Evolutionary conservation across 2,329 filamentous ascomycete species (phyloP).

Genomic region (Trichoderma afroharzianum): DNA sequence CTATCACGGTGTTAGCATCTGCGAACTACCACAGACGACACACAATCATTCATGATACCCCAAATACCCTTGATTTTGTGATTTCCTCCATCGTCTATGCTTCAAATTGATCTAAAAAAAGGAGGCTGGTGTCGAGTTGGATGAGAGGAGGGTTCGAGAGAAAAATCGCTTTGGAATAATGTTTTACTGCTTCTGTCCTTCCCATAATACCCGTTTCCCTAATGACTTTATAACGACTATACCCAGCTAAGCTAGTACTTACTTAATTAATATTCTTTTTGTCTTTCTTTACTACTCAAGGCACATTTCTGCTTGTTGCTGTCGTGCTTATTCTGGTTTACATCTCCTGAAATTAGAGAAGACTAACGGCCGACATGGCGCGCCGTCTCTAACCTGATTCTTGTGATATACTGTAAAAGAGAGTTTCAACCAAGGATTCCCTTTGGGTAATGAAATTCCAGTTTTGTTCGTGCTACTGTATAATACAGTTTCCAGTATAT

Average conservation of each 20-base stretch:
- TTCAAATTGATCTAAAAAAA: not conserved
- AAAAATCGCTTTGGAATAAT: not conserved
- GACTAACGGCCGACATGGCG: not conserved
- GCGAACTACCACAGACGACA: not conserved
- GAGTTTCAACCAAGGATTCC: not conserved
- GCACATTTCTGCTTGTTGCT: not conserved
- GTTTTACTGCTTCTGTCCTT: not conserved
- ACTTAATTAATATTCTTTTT: not conserved
- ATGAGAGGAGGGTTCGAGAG: not conserved
- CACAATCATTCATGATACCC: conserved; percentile 2
- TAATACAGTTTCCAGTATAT: too few species aligned
- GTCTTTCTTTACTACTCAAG: not conserved
- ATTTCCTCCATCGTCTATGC: not conserved
- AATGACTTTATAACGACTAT: conserved; percentile 6
- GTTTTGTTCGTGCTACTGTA: not conserved
- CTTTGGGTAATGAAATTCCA: not conserved
- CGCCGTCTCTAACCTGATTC: not conserved
- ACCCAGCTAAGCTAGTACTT: conserved; percentile 8
- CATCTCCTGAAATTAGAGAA: not conserved
- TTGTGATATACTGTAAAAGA: not conserved
- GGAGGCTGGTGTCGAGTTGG: not conserved
- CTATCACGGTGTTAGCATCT: not conserved
- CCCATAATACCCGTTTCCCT: not conserved
- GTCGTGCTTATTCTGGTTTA: not conserved
- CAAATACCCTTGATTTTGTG: not conserved